phyloP scores from a whole-genome alignment of 352 stramenopile genomes.

The Pythium rishiriense region DNA sequence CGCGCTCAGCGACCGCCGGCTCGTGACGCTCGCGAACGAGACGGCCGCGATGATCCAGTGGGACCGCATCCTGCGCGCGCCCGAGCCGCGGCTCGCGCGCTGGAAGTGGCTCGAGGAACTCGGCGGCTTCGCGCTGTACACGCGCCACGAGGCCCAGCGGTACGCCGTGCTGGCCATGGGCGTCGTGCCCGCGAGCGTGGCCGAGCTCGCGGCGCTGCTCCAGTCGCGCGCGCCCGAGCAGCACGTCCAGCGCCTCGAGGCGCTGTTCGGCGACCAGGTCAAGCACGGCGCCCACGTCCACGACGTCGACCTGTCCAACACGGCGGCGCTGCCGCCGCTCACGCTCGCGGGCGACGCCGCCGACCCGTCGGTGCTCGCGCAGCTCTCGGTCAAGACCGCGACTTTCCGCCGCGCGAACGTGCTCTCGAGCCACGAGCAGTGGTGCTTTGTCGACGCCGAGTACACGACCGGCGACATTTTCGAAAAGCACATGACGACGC shows the following conservation, averaged over 20 bases:
- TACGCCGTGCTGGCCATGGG: slow-evolving; percentile 25
- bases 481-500: slow-evolving; percentile 30
- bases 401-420: slow-evolving; percentile 21
- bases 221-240: slow-evolving; percentile 6
- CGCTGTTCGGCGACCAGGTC: slow-evolving; percentile 26
- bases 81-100: slow-evolving; percentile 7
- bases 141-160: slow-evolving; percentile 23
- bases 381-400: slow-evolving; percentile 27
- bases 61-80: slow-evolving; percentile 21
- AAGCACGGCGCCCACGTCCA: slow-evolving; percentile 22
- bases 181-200: slow-evolving; percentile 4
- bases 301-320: slow-evolving; percentile 18
- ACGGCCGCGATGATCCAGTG: slow-evolving; percentile 27
- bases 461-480: slow-evolving; percentile 19
- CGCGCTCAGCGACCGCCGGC: slow-evolving; percentile 21
- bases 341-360: not conserved
- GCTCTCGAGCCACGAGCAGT: slow-evolving; percentile 29
- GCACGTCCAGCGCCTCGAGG: slow-evolving; percentile 27
- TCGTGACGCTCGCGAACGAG: slow-evolving; percentile 24
- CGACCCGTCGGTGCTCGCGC: slow-evolving; percentile 6
- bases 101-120: slow-evolving; percentile 24
- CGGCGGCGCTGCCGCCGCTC: not conserved
- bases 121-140: slow-evolving; percentile 25
- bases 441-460: slow-evolving; percentile 28
- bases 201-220: slow-evolving; percentile 18